Percentiles rank a stretch among this genome's conserved stretches.
Evolutionary conservation across 1,139 yeast species (phyloP).

Genomic region (Blastobotrys arbuscula): DNA sequence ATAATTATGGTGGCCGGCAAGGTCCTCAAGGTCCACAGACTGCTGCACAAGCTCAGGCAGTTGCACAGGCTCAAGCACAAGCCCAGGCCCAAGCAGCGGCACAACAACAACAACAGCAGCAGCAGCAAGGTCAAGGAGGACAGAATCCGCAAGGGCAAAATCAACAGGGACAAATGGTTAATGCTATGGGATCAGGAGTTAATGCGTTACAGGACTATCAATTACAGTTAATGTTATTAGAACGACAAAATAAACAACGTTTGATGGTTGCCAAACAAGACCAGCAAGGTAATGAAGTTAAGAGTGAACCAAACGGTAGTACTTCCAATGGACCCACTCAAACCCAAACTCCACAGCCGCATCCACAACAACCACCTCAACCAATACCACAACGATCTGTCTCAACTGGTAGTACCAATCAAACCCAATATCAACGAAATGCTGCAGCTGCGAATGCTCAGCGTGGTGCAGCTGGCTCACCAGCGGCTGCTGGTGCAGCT

Average conservation of each 20-base stretch:
- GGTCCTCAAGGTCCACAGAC: slow-evolving; percentile 11
- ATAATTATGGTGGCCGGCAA: slow-evolving; percentile 14
- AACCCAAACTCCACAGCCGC: slow-evolving; percentile 1
- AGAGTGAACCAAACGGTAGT: slow-evolving; percentile 8
- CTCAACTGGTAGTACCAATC: slow-evolving; percentile 1
- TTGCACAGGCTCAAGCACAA: slow-evolving; percentile 15
- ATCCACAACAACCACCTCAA: slow-evolving; percentile 8
- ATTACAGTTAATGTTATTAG: slow-evolving; percentile 65
- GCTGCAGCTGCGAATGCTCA: slow-evolving; percentile 5
- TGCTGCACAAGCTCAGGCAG: slow-evolving; percentile 17
- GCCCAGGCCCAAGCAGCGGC: slow-evolving; percentile 19
- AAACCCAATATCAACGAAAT: slow-evolving; percentile 8
- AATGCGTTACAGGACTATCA: slow-evolving; percentile 65
- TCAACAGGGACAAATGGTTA: slow-evolving; percentile 15
- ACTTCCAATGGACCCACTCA: slow-evolving; percentile 6
- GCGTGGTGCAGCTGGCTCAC: slow-evolving; percentile 12
- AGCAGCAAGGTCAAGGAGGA: not conserved
- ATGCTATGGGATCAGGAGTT: slow-evolving; percentile 22
- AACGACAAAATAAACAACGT: slow-evolving; percentile 61
- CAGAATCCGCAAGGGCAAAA: slow-evolving; percentile 3
- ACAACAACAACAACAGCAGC: slow-evolving; percentile 2
- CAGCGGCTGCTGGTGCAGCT: slow-evolving; percentile 5
- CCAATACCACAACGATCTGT: slow-evolving; percentile 5
- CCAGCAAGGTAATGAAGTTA: slow-evolving; percentile 17
- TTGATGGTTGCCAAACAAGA: slow-evolving; percentile 37